Evolutionary conservation across 169 alveolate species (phyloP).

Genomic region (Babesia gibsoni): DNA sequence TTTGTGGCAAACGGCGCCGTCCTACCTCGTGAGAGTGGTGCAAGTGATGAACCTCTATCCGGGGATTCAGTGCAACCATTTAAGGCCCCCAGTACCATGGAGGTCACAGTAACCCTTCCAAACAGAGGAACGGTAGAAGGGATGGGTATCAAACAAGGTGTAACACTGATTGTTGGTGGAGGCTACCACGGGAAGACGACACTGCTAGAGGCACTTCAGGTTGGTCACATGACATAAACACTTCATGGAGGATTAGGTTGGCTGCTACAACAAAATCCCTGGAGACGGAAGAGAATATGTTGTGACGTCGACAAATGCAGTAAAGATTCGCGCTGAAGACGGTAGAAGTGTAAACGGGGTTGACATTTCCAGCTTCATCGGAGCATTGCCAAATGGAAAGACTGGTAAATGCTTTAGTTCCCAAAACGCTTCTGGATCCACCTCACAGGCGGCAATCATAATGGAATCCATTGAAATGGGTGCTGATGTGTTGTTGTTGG

Average conservation of each 20-base stretch:
- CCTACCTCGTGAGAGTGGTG: constrained; percentile 71
- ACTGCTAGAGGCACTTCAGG: constrained; percentile 68
- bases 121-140: constrained; percentile 62
- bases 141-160: constrained; percentile 74
- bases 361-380: constrained; percentile 77
- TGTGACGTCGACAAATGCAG: constrained; percentile 68
- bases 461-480: constrained; percentile 80
- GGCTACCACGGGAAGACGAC: constrained; percentile 83
- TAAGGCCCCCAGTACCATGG: constrained; percentile 49
- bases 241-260: constrained; percentile 44
- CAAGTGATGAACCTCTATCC: constrained; percentile 58
- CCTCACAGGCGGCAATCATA: constrained; percentile 80
- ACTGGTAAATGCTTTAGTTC: constrained; percentile 52
- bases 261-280: constrained; percentile 75
- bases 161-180: constrained; percentile 79
- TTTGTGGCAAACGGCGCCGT: constrained; percentile 77
- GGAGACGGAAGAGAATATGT: constrained; percentile 82
- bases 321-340: constrained; percentile 70
- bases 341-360: constrained; percentile 64
- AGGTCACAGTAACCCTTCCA: constrained; percentile 42
- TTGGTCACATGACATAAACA: neutral
- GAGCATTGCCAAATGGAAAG: constrained; percentile 68
- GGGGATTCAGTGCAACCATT: constrained; percentile 27
- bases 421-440: constrained; percentile 75
- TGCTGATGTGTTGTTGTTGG: constrained; percentile 61